Base-by-base conservation (phyloP, 805 yeast species). In the Spencermartinsiella europaea region DNA sequence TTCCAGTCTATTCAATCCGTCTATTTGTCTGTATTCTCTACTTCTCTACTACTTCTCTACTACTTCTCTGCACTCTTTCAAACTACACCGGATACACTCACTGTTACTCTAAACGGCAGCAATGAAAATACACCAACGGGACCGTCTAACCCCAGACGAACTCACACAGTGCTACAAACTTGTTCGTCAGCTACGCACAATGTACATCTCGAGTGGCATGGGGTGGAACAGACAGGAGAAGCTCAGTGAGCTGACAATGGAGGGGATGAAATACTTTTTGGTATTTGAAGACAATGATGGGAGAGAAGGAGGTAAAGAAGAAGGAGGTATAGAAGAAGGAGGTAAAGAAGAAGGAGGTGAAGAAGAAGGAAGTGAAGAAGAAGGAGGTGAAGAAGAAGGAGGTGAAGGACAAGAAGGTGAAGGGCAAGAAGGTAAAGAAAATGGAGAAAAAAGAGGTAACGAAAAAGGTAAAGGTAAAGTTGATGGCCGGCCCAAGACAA, bases 211-310 rank as follows among this genome's bases (percentile, higher is more conserved):
- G 14, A 44, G 59, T 4, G 57, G 59, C 2, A 50, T 54, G 43
- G 55, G 55, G 16, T 62, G 66, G 66, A 28, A 41, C 27, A 42
- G 48, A n/a, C 34, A 16, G 4, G 48, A 20, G 35, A 62, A 62
- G 44, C 37, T 42, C 17, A 46, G 21, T 8, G 66, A 62, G 47
- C 55, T 62, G 62, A 17, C 19, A 27, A 42, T 47, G 14, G 46
- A 44, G 3, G 49, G 44, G 4, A 49, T 62, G 46, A 22, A 19
- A 12, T 62, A 52, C 37, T 31, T 48, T 17, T 33, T 56, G 10
- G 49, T 33, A 7, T 15, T 21, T 3, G 42, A 38, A 1, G 12
- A n/a, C n/a, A n/a, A n/a, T n/a, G n/a, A n/a, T n/a, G n/a, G n/a
- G n/a, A n/a, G n/a, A n/a, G n/a, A 12, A 1, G n/a, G 17, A 14